These are phyloP conservation scores for Friedmanniomyces simplex DNA, from an alignment of 495 filamentous ascomycete genomes.

Conservation along the genomic window DNA sequence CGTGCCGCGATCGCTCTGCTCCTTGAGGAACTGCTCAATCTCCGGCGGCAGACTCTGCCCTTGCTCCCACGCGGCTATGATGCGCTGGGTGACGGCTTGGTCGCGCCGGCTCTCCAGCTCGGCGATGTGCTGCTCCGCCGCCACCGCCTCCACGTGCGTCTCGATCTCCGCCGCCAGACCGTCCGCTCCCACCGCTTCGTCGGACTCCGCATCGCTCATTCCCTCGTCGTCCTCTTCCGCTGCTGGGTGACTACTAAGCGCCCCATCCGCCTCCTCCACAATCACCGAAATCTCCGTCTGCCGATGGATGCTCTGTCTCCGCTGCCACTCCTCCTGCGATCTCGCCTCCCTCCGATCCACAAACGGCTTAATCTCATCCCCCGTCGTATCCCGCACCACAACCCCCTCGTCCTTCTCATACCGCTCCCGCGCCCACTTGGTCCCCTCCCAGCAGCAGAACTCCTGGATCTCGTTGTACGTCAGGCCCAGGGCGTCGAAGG, in stretches of 20 bases:
- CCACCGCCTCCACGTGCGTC: slow-evolving; percentile 7
- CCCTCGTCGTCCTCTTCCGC: slow-evolving; percentile 5
- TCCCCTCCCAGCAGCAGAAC: slow-evolving; percentile 90
- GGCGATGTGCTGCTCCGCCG: slow-evolving; percentile 5
- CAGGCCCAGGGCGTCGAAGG: slow-evolving; percentile 68
- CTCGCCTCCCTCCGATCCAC: slow-evolving; percentile 10
- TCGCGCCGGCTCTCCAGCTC: slow-evolving; percentile 11
- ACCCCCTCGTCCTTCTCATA: slow-evolving; percentile 71
- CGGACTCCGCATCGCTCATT: slow-evolving; percentile 8
- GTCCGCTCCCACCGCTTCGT: slow-evolving; percentile 5
- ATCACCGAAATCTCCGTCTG: slow-evolving; percentile 17
- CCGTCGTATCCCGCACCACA: slow-evolving; percentile 67
- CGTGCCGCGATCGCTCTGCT: slow-evolving; percentile 16
- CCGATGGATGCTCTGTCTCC: slow-evolving; percentile 10
- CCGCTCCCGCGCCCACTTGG: slow-evolving; percentile 73
- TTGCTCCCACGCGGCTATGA: slow-evolving; percentile 10
- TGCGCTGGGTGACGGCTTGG: slow-evolving; percentile 9
- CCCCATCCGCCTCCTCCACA: slow-evolving; percentile 18
- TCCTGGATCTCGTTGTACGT: slow-evolving; percentile 64
- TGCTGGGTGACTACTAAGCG: slow-evolving; percentile 1
- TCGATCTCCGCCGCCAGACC: slow-evolving; percentile 5
- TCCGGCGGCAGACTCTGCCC: slow-evolving; percentile 16
- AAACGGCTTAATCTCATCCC: slow-evolving; percentile 44
- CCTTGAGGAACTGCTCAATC: slow-evolving; percentile 20
- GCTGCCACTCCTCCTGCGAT: background rate